Evolutionary conservation across 768 basidiomycete species (phyloP).

Genomic region (Termitomyces sp.): DNA sequence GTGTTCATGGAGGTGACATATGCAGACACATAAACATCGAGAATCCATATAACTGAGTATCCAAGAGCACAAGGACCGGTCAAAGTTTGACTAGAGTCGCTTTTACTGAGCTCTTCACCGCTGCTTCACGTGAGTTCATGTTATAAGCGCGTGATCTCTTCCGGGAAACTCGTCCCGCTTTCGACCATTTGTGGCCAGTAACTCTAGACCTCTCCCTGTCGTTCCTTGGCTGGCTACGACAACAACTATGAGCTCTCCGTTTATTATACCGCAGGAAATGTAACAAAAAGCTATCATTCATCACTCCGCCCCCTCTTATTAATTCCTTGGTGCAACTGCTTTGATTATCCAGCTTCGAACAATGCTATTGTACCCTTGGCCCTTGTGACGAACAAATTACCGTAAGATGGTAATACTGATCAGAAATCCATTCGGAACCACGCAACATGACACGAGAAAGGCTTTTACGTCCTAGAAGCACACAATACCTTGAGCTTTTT

Average conservation of each 20-base stretch:
- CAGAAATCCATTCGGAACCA: constrained; percentile 10
- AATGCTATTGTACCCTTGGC: not conserved
- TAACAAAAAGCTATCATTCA: too few relatives aligned
- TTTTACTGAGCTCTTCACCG: too few relatives aligned
- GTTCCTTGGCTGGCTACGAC: not conserved
- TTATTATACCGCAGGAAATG: not conserved
- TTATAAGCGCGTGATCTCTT: too few relatives aligned
- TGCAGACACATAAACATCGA: too few relatives aligned
- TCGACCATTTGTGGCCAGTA: not conserved
- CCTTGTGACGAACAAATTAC: not conserved
- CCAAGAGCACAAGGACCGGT: too few relatives aligned
- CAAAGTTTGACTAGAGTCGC: too few relatives aligned
- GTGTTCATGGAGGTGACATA: too few relatives aligned
- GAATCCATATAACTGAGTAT: too few relatives aligned
- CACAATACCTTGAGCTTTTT: constrained; percentile 6
- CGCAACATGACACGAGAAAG: constrained; percentile 2
- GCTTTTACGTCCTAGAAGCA: constrained; percentile 12
- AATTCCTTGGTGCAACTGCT: not conserved
- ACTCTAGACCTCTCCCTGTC: not conserved
- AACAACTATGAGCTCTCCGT: not conserved
- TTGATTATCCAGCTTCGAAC: not conserved
- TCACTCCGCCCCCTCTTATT: not conserved
- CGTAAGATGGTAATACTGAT: not conserved
- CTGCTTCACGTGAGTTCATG: too few relatives aligned
- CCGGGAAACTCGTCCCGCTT: too few relatives aligned